Conservation (phyloP, 129 eudicot genomes). For the Flaveria robusta region DNA sequence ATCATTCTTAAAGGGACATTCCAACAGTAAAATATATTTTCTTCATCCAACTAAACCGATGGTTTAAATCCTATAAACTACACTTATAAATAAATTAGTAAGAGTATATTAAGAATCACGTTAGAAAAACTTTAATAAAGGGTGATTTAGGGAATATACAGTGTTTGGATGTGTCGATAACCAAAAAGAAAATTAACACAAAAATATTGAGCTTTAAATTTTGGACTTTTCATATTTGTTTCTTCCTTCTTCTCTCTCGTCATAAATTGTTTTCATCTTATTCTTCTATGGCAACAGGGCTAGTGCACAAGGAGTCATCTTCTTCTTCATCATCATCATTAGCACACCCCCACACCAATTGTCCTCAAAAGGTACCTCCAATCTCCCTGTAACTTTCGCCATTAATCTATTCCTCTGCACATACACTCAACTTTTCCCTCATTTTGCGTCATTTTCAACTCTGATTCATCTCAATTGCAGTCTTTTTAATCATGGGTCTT, state of each 20-base stretch:
- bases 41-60: no score
- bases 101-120: no score
- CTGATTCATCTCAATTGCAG: constrained; percentile 20
- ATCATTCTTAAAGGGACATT: no score
- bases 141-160: constrained; percentile 12
- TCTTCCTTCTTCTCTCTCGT: constrained; percentile 20
- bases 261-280: constrained; percentile 39
- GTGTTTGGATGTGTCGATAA: constrained; percentile 15
- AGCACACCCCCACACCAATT: neutral
- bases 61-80: no score
- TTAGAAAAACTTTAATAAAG: neutral
- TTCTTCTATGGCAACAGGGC: constrained; percentile 24
- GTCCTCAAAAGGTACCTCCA: constrained; percentile 27
- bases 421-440: no score
- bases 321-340: constrained; percentile 25
- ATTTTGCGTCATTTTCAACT: neutral
- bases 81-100: no score
- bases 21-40: no score
- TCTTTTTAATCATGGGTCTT: constrained; percentile 7
- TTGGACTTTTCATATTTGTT: constrained; percentile 36
- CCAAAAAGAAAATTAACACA: constrained; percentile 15
- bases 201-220: constrained; percentile 29
- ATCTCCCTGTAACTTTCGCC: neutral
- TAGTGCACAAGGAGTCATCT: constrained; percentile 16
- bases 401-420: constrained; percentile 21